A percentile compares a stretch with the other conserved stretches of the same genome.
phyloP scores from a whole-genome alignment of 2,329 filamentous ascomycete genomes.

The Boeremia lycopersici region DNA sequence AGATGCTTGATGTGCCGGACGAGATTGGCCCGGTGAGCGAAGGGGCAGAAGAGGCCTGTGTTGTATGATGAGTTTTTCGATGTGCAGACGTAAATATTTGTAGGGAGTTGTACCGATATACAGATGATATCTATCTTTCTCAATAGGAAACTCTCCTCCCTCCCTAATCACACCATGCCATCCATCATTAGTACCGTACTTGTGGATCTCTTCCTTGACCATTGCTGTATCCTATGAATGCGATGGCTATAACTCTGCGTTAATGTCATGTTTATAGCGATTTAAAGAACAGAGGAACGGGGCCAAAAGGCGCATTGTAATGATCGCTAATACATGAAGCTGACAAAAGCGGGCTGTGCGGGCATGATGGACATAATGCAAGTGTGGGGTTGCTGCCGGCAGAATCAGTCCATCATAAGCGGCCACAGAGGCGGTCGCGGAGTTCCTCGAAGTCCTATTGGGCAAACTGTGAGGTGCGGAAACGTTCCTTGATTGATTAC shows the following conservation, averaged over 20 bases:
- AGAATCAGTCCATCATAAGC: constrained; percentile 6
- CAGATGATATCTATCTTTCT: constrained; percentile 60
- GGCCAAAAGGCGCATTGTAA: background rate
- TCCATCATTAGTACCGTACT: constrained; percentile 50
- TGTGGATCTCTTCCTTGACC: constrained; percentile 36
- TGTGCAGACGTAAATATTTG: background rate
- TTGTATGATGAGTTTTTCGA: background rate
- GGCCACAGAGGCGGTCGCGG: constrained; percentile 11
- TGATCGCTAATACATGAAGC: background rate
- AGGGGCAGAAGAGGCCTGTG: constrained; percentile 68
- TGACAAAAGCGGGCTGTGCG: background rate
- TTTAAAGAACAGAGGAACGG: background rate
- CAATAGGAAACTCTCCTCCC: constrained; percentile 56
- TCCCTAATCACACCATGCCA: constrained; percentile 60
- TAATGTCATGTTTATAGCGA: background rate
- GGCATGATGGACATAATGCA: background rate
- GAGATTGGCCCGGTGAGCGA: constrained; percentile 66
- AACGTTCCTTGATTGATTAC: background rate
- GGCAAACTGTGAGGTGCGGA: background rate
- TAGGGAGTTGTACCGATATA: constrained; percentile 54
- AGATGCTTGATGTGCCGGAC: constrained; percentile 65
- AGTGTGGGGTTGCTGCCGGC: constrained; percentile 14
- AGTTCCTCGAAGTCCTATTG: constrained; percentile 12
- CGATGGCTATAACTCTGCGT: background rate
- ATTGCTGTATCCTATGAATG: background rate